phyloP scores from a whole-genome alignment of 805 yeast genomes.

The Komagataella pseudopastoris region DNA sequence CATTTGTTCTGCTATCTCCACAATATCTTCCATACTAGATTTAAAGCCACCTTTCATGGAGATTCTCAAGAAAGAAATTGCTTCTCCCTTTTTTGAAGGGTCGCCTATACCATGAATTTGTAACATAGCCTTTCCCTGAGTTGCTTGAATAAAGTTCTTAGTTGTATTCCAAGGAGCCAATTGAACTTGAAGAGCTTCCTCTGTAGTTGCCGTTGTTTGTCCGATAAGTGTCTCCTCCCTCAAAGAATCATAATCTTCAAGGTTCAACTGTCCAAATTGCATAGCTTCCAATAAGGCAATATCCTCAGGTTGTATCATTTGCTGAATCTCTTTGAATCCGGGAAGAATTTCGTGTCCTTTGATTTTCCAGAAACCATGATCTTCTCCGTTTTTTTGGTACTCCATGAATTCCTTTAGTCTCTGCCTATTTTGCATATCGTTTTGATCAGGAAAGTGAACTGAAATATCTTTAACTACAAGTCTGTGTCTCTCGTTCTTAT shows the following conservation, averaged over 20 bases:
- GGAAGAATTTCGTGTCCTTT: slow-evolving; percentile 59
- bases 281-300: slow-evolving; percentile 75
- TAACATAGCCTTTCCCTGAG: slow-evolving; percentile 94
- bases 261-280: slow-evolving; percentile 84
- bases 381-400: slow-evolving; percentile 86
- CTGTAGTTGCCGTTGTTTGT: slow-evolving; percentile 9
- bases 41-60: slow-evolving; percentile 92
- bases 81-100: slow-evolving; percentile 84
- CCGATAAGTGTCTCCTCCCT: slow-evolving; percentile 16
- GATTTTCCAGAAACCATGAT: slow-evolving; percentile 91
- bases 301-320: slow-evolving; percentile 91
- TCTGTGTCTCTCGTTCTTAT: slow-evolving; percentile 59
- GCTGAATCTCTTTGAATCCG: slow-evolving; percentile 57
- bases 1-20: neutral
- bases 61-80: slow-evolving; percentile 75
- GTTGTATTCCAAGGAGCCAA: slow-evolving; percentile 92
- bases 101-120: slow-evolving; percentile 93
- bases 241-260: slow-evolving; percentile 67
- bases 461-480: slow-evolving; percentile 80
- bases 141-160: slow-evolving; percentile 80
- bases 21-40: neutral
- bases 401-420: slow-evolving; percentile 96
- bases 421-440: slow-evolving; percentile 94
- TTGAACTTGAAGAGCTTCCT: slow-evolving; percentile 66
- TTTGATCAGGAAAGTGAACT: slow-evolving; percentile 90